Evolutionary conservation across 2,329 filamentous ascomycete species (phyloP), one percentile per base, ranked within the genome.

Genomic region (Pyrenophora teres): DNA sequence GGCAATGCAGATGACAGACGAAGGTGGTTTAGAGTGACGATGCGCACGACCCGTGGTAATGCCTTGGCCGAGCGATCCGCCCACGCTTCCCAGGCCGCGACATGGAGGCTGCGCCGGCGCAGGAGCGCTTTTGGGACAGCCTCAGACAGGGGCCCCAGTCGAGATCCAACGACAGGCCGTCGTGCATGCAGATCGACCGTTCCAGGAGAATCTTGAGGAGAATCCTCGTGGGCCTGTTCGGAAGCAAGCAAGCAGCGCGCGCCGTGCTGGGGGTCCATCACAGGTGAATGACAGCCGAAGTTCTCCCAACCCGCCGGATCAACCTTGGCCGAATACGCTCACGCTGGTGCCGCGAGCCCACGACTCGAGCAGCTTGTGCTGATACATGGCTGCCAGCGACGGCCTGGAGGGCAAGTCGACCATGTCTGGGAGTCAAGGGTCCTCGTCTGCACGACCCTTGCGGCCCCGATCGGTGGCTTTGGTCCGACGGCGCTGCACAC

Each of bases 141-240:
- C 52, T 35, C 41, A 19, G 37, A 42, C 62, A 55, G 62, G 65
- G 67, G 59, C 25, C 54, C 64, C 54, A 51, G 59, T 48, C 43
- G 44, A 47, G 42, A 50, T 57, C 62, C 72, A 55, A 72, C 71
- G 72, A 74, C 71, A 72, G 71, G 71, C 65, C 59, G 60, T 61
- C 61, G 67, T 73, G 72, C 72, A 70, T 54, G 73, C 71, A 75
- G 73, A 75, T 75, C 73, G 59, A 57, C 59, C 63, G 57, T 64
- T 62, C 59, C 64, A 64, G 61, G 60, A 65, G 60, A 63, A 46
- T 46, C 55, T 54, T 57, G 53, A 59, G 48, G 60, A 52, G 52
- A 56, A 50, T 57, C 56, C 55, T 46, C 51, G 43, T 57, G 57
- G 59, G 32, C 10, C 50, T 23, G 46, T 16, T 44, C 66, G 66